A percentile compares a stretch with the other conserved stretches of the same genome.
phyloP scores from a whole-genome alignment of 1,139 yeast genomes.

The Zygosaccharomyces sapae region DNA sequence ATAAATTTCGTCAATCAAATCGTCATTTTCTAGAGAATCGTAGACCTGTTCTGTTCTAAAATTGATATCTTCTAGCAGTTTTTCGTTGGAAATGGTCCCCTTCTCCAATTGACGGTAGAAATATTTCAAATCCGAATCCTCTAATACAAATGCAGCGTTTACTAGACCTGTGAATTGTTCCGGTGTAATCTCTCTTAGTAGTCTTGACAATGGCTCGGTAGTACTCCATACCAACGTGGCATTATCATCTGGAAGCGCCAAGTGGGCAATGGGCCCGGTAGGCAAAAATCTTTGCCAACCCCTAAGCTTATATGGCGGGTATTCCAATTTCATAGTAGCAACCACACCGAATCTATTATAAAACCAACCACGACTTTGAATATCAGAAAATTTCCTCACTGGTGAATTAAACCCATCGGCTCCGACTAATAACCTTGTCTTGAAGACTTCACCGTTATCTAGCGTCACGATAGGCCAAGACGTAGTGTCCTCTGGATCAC shows the following conservation, averaged over 20 bases:
- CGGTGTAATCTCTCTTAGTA: conserved; percentile 55
- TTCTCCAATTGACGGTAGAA: conserved; percentile 57
- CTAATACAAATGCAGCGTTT: conserved; percentile 80
- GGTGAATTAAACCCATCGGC: conserved; percentile 97
- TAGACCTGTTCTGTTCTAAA: conserved; percentile 61
- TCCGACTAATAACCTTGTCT: conserved; percentile 77
- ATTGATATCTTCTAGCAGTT: conserved; percentile 59
- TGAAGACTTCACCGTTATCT: conserved; percentile 58
- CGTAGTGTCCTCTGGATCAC: conserved; percentile 33
- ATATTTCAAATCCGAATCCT: conserved; percentile 72
- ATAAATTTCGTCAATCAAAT: conserved; percentile 49
- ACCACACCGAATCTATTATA: conserved; percentile 88
- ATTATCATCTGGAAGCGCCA: conserved; percentile 80
- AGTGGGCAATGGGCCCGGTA: conserved; percentile 88
- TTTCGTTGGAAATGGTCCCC: conserved; percentile 38
- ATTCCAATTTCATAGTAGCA: conserved; percentile 73
- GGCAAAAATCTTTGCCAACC: conserved; percentile 85
- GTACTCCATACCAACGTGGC: conserved; percentile 94
- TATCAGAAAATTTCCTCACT: conserved; percentile 74
- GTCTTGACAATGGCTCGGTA: conserved; percentile 67
- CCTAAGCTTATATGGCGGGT: conserved; percentile 72
- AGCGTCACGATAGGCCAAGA: conserved; percentile 79
- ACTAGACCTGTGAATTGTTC: conserved; percentile 65
- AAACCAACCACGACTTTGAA: conserved; percentile 88
- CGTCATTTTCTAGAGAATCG: conserved; percentile 41